These are phyloP conservation scores for Diaporthe sp. DNA, from an alignment of 2,329 filamentous ascomycete species.

Conservation along the genomic window DNA sequence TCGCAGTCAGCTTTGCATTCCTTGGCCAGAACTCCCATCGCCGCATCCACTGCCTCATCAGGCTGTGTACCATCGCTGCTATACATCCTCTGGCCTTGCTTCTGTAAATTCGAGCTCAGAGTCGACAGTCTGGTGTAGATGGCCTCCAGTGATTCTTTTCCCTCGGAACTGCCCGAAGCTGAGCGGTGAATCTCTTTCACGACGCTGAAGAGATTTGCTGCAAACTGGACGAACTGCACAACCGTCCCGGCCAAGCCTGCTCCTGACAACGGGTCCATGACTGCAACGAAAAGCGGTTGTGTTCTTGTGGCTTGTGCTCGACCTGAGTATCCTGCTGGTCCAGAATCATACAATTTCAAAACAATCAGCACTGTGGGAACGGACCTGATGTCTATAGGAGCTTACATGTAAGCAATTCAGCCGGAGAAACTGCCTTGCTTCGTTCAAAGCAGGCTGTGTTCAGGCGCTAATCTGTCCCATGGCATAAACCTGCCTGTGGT, in stretches of 20 bases:
- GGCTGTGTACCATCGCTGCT: not conserved
- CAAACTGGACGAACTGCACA: slow-evolving; percentile 12
- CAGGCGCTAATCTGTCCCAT: not conserved
- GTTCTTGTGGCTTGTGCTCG: not conserved
- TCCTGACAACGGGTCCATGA: slow-evolving; percentile 2
- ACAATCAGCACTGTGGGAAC: not conserved
- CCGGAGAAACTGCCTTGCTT: not conserved
- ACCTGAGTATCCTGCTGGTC: not conserved
- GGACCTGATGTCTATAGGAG: not conserved
- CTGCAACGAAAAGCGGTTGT: not conserved
- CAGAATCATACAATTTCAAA: too few relatives aligned
- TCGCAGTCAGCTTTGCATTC: slow-evolving; percentile 1
- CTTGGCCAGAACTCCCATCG: not conserved
- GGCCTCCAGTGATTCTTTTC: not conserved
- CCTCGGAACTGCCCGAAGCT: not conserved
- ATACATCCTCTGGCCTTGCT: not conserved
- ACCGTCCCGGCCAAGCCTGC: slow-evolving; percentile 2
- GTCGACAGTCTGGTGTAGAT: not conserved
- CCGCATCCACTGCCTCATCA: not conserved
- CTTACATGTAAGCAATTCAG: not conserved
- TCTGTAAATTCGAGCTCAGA: not conserved
- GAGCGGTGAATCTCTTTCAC: slow-evolving; percentile 9
- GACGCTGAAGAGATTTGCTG: slow-evolving; percentile 11
- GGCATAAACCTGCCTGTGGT: not conserved
- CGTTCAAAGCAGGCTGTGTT: not conserved